Evolutionary conservation across 2,329 filamentous ascomycete genomes (phyloP).

Genomic region (Aspergillus novofumigatus): DNA sequence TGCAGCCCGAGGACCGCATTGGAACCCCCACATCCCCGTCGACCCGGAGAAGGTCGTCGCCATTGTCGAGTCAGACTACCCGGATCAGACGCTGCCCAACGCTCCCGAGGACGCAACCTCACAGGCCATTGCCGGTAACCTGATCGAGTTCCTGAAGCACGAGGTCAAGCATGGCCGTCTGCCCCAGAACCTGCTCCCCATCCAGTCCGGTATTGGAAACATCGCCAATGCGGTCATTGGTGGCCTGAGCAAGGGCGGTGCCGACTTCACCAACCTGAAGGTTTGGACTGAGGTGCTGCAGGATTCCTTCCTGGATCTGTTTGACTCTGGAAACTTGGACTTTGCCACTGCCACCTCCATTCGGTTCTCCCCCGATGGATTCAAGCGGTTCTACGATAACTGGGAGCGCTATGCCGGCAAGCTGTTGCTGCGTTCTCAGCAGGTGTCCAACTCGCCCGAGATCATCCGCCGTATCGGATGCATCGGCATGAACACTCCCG

Average conservation of each 20-base stretch:
- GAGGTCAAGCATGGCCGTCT: slow-evolving; percentile 76
- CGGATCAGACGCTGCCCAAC: slow-evolving; percentile 72
- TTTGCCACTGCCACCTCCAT: slow-evolving; percentile 88
- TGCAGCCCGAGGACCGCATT: slow-evolving; percentile 80
- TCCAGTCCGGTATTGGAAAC: slow-evolving; percentile 88
- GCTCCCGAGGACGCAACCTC: slow-evolving; percentile 70
- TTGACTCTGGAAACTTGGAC: slow-evolving; percentile 81
- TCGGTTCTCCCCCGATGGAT: slow-evolving; percentile 85
- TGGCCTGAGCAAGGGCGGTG: slow-evolving; percentile 66
- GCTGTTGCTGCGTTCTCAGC: slow-evolving; percentile 80
- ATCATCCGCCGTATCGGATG: slow-evolving; percentile 83
- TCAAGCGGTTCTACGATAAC: slow-evolving; percentile 83
- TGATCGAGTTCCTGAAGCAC: slow-evolving; percentile 84
- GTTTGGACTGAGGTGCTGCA: slow-evolving; percentile 94
- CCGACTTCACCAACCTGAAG: slow-evolving; percentile 80
- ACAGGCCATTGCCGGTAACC: slow-evolving; percentile 67
- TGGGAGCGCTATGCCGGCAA: slow-evolving; percentile 78
- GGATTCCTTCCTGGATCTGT: slow-evolving; percentile 88
- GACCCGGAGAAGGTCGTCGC: slow-evolving; percentile 82
- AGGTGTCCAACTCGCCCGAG: slow-evolving; percentile 84
- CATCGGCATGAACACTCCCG: slow-evolving; percentile 93
- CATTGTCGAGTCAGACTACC: slow-evolving; percentile 79
- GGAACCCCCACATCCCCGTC: slow-evolving; percentile 75
- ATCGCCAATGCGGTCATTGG: slow-evolving; percentile 90
- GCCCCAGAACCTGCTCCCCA: slow-evolving; percentile 69